phyloP scores from a whole-genome alignment of 257 asterid species.

The Plantago ovata region DNA sequence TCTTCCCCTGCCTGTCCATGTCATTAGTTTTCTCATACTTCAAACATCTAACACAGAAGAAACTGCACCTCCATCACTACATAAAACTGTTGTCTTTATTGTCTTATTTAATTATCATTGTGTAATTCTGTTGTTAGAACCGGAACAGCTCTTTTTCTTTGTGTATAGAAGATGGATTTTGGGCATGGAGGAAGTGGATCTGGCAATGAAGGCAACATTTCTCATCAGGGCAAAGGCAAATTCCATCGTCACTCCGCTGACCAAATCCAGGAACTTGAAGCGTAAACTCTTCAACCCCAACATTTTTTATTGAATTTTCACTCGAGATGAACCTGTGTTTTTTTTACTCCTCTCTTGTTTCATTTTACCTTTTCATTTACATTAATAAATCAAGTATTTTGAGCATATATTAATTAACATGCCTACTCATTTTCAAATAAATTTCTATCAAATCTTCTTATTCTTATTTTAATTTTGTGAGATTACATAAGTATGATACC shows the following conservation, averaged over 20 bases:
- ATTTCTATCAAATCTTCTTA: neutral
- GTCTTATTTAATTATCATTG: slow-evolving; percentile 20
- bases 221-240: slow-evolving; percentile 30
- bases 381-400: neutral
- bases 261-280: slow-evolving; percentile 65
- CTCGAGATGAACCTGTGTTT: neutral
- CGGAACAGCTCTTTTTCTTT: slow-evolving; percentile 9
- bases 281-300: slow-evolving; percentile 33
- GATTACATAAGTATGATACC: neutral
- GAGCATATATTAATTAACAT: neutral
- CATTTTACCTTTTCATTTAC: slow-evolving; percentile 8
- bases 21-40: neutral
- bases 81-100: slow-evolving; percentile 8
- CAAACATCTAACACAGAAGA: slow-evolving; percentile 4
- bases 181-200: slow-evolving; percentile 37
- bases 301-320: neutral
- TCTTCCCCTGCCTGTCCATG: slow-evolving; percentile 3
- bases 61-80: slow-evolving; percentile 3
- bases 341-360: slow-evolving; percentile 4
- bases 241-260: slow-evolving; percentile 55
- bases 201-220: slow-evolving; percentile 38
- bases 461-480: neutral
- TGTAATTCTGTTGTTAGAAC: slow-evolving; percentile 16
- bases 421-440: neutral
- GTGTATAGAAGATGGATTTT: slow-evolving; percentile 32